Base-by-base conservation (phyloP, 2,329 filamentous ascomycete species). In the Fusarium sp. region DNA sequence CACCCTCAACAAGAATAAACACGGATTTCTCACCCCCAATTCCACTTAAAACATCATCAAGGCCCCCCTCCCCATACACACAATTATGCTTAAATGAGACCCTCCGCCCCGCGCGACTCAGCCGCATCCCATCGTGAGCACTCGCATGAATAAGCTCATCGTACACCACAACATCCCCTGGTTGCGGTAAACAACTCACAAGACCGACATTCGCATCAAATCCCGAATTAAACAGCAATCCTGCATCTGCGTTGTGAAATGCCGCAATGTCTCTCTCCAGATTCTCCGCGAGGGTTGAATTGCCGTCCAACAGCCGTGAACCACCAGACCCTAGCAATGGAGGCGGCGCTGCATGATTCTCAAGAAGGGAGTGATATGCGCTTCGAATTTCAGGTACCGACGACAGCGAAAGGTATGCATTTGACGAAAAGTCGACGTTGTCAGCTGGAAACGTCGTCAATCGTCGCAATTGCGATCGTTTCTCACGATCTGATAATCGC, bases 81-180 rank as follows among this genome's bases (percentile, higher is more conserved):
- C 81, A 83, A 68, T 91, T 92, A 75, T 93, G 92, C 18, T 78
- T 73, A 70, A 94, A 93, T 1, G 86, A 63, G 0, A 88, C 54
- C 20, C 73, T 83, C 39, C 75, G 80, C 2, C 75, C 81, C 0
- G 90, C 91, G 4, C 91, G 86, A 12, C 90, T 91, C 26, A 91
- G 75, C 24, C 86, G 85, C 91, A 95, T 93, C 0, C 93, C 93
- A 78, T 95, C 93, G 66, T 94, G 93, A 3, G 91, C 89, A 73
- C 92, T 95, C 1, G 93, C 93, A 74, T 95, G 93, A 20, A 95
- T 90, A 36, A 92, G 84, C 78, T 92, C 92, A 76, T 95, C 93
- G 73, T 93, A 92, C 1, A 96, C 79, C 28, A 96, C 85, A 3
- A 87, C 75, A 78, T 93, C 91, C 0, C 86, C 89, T 0, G 82